These are phyloP conservation scores for Macrotyloma uniflorum DNA, from an alignment of 306 rosid genomes.

Conservation along the genomic window DNA sequence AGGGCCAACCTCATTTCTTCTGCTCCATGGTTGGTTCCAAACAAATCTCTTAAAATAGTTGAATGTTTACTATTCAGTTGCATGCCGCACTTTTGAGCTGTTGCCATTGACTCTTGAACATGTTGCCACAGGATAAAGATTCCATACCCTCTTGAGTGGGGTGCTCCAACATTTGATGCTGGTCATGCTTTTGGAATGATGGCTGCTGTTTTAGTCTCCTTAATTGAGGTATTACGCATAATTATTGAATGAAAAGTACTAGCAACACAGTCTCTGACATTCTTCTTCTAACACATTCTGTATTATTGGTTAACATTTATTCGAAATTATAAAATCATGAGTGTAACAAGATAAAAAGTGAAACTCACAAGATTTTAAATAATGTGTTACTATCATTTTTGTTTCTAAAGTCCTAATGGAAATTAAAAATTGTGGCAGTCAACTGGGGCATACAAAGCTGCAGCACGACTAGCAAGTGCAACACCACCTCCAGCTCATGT, in stretches of 20 bases:
- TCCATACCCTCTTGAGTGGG: constrained; percentile 98
- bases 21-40: constrained; percentile 86
- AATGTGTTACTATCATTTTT: not conserved
- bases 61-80: not conserved
- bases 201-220: constrained; percentile 96
- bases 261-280: not conserved
- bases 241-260: not conserved
- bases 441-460: constrained; percentile 97
- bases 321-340: not conserved
- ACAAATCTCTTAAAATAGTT: constrained; percentile 3
- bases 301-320: not conserved
- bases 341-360: not conserved
- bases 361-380: not conserved
- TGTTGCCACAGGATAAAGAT: constrained; percentile 75
- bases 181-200: constrained; percentile 97
- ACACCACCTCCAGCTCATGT: constrained; percentile 99
- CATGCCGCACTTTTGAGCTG: not conserved
- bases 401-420: not conserved
- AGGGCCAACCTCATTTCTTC: constrained; percentile 87
- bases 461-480: constrained; percentile 94
- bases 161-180: constrained; percentile 92
- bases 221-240: constrained; percentile 72
- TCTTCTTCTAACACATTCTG: not conserved
- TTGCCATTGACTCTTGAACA: constrained; percentile 36
- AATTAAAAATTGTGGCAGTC: constrained; percentile 56